These are phyloP conservation scores for Triadica sebifera DNA, from an alignment of 345 rosid species.

Conservation along the genomic window DNA sequence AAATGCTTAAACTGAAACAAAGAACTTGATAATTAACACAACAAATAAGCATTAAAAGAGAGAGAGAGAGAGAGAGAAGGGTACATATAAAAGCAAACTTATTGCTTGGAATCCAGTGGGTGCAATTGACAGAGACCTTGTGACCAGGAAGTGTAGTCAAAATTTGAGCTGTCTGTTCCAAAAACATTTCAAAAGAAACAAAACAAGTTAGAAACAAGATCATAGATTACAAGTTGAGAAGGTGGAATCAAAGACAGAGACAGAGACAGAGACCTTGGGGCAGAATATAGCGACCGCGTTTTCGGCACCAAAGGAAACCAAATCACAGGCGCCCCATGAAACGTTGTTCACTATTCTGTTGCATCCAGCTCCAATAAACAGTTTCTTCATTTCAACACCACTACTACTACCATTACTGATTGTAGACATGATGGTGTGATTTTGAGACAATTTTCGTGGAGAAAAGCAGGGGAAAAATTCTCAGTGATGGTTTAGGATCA, in stretches of 20 bases:
- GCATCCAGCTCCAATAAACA: too few species aligned
- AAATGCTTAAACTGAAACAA: not conserved
- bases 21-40: not conserved
- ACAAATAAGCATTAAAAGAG: not conserved
- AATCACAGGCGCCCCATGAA: too few species aligned
- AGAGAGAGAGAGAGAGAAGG: not conserved
- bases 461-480: too few species aligned
- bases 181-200: not conserved
- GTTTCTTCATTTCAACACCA: too few species aligned
- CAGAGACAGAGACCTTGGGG: not conserved
- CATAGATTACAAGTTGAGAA: not conserved
- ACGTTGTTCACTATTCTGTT: too few species aligned
- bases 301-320: too few species aligned
- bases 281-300: not conserved
- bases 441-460: too few species aligned
- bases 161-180: conserved; percentile 66
- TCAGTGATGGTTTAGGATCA: too few species aligned
- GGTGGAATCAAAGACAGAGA: too few species aligned
- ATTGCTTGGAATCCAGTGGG: conserved; percentile 77
- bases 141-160: conserved; percentile 86
- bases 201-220: not conserved
- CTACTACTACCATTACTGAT: too few species aligned
- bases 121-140: conserved; percentile 76
- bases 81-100: conserved; percentile 82
- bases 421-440: too few species aligned